These are phyloP conservation scores for Setaria italica DNA, from an alignment of 202 grass and related monocot species.

Conservation along the genomic window DNA sequence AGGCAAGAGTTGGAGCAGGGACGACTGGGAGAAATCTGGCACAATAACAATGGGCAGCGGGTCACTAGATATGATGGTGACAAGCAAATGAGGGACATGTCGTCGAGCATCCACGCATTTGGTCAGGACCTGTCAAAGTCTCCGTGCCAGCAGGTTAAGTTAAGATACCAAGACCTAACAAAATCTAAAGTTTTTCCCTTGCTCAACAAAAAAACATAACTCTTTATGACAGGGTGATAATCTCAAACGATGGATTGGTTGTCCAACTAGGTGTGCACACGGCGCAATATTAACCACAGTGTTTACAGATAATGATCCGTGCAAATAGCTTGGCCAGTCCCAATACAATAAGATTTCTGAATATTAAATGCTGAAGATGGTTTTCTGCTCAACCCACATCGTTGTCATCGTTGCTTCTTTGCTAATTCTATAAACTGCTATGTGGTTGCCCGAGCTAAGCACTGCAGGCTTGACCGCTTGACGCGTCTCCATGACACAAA, in stretches of 20 bases:
- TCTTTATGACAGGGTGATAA: background rate
- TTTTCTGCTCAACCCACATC: background rate
- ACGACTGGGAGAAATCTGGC: conserved; percentile 3
- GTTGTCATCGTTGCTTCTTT: background rate
- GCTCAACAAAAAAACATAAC: background rate
- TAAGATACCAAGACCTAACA: conserved; percentile 13
- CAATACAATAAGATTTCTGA: background rate
- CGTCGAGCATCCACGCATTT: background rate
- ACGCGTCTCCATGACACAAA: too few relatives aligned
- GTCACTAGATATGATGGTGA: conserved; percentile 35
- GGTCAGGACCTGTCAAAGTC: conserved; percentile 11
- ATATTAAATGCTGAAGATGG: background rate
- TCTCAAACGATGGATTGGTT: background rate
- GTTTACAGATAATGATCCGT: too few relatives aligned
- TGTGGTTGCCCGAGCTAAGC: too few relatives aligned
- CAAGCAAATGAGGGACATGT: conserved; percentile 38
- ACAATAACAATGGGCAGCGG: conserved; percentile 3
- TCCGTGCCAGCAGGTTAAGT: conserved; percentile 1
- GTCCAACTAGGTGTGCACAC: background rate
- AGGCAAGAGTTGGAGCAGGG: conserved; percentile 44
- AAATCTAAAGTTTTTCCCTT: background rate
- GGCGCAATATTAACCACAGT: too few relatives aligned
- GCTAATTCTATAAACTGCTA: background rate
- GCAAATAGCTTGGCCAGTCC: background rate
- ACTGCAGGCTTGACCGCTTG: too few relatives aligned